Percentiles rank a stretch among this genome's conserved stretches.
These are phyloP conservation scores for Dothideomycetidae sp. DNA, from an alignment of 2,329 filamentous ascomycete genomes.

Conservation along the genomic window DNA sequence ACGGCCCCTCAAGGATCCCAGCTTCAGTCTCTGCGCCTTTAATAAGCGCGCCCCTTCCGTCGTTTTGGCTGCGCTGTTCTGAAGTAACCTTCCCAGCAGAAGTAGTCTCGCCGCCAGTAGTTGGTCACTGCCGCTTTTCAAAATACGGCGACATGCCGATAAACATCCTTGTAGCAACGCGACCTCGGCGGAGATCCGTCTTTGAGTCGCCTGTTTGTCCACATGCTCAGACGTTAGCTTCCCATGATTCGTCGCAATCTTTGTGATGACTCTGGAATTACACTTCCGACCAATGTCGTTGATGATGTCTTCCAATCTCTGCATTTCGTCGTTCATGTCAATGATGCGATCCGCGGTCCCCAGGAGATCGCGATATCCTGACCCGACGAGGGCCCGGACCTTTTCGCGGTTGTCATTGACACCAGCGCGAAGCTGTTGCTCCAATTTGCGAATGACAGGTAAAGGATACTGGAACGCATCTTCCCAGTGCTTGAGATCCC, in stretches of 20 bases:
- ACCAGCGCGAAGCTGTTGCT: conserved; percentile 48
- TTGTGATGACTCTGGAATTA: conserved; percentile 55
- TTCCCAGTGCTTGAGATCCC: conserved; percentile 46
- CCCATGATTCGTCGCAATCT: conserved; percentile 38
- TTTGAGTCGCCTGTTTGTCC: conserved; percentile 6
- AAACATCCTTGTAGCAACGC: conserved; percentile 40
- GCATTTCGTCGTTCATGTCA: conserved; percentile 68
- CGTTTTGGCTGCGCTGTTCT: conserved; percentile 53
- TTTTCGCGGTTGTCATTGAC: conserved; percentile 51
- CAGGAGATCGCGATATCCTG: conserved; percentile 73
- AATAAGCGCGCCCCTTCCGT: conserved; percentile 37
- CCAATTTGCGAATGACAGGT: conserved; percentile 46
- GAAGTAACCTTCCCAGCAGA: conserved; percentile 59
- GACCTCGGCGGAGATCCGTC: conserved; percentile 40
- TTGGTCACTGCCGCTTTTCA: conserved; percentile 37
- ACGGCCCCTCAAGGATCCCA: conserved; percentile 48
- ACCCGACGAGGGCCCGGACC: conserved; percentile 50
- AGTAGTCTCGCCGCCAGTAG: conserved; percentile 49
- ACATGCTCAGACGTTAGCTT: conserved; percentile 10
- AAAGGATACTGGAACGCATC: conserved; percentile 54
- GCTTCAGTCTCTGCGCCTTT: conserved; percentile 48
- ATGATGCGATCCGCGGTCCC: conserved; percentile 91
- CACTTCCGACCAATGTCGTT: conserved; percentile 61
- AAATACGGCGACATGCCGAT: conserved; percentile 36
- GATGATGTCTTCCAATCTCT: conserved; percentile 56